phyloP scores from a whole-genome alignment of 192 early-diverging fungal genomes.

The Backusella macrospora region DNA sequence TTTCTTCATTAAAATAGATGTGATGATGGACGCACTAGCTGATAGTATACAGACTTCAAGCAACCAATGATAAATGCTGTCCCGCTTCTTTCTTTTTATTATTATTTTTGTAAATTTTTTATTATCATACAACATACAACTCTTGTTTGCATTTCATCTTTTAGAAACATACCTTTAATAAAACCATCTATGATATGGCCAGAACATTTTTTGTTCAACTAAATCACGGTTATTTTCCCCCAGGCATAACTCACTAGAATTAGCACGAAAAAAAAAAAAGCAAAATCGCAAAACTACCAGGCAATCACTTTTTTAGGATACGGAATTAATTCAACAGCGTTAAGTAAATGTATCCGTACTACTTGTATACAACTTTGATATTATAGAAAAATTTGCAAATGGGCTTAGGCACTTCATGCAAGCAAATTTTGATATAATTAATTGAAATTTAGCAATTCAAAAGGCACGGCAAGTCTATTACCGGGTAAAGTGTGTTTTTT shows the following conservation, averaged over 20 bases:
- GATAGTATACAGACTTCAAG: not conserved
- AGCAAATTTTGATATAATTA: not conserved
- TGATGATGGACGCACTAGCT: not conserved
- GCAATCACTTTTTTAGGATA: not conserved
- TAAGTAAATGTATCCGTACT: not conserved
- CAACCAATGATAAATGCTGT: not conserved
- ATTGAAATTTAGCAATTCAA: not conserved
- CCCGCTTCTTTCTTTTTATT: not conserved
- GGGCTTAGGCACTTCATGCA: not conserved
- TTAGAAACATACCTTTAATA: constrained; percentile 12
- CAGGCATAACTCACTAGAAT: not conserved
- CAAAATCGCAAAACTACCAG: not conserved
- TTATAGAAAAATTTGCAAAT: not conserved
- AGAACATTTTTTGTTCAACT: not conserved
- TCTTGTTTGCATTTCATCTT: constrained; percentile 11
- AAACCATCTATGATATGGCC: not conserved
- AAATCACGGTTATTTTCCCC: not conserved
- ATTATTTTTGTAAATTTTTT: constrained; percentile 7
- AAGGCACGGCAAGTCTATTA: not conserved
- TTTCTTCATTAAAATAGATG: not conserved
- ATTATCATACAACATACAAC: constrained; percentile 1
- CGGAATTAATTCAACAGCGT: too few species aligned
- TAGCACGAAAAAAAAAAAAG: not conserved
- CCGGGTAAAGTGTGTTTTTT: not conserved
- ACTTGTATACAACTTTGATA: not conserved